phyloP scores from a whole-genome alignment of 1,284 basidiomycete genomes.

The Ganoderma boninense region DNA sequence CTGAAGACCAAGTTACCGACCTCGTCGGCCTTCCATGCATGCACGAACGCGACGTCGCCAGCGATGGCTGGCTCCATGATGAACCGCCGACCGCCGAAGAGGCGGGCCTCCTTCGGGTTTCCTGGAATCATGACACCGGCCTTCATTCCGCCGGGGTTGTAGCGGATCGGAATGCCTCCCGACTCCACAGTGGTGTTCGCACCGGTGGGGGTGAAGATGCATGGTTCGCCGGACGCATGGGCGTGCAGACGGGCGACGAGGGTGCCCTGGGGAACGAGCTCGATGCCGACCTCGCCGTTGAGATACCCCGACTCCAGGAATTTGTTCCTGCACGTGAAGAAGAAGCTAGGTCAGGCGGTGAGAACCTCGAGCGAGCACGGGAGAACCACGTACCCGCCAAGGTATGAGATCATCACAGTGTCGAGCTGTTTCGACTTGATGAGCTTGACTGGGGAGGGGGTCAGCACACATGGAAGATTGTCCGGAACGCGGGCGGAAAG shows the following conservation, averaged over 20 bases:
- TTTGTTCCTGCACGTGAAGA: constrained; percentile 64
- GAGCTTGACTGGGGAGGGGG: constrained; percentile 66
- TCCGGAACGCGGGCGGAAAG: constrained; percentile 12
- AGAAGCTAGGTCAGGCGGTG: constrained; percentile 8
- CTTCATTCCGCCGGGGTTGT: constrained; percentile 70
- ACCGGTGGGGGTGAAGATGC: constrained; percentile 94
- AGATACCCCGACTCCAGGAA: constrained; percentile 81
- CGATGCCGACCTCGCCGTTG: constrained; percentile 82
- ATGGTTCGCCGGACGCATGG: constrained; percentile 93
- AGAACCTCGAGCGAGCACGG: constrained; percentile 8
- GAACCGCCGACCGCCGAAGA: constrained; percentile 85
- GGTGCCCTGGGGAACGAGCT: constrained; percentile 91
- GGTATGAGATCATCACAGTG: constrained; percentile 88
- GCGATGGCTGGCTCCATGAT: constrained; percentile 88
- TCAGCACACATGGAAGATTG: constrained; percentile 23
- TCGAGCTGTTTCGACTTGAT: constrained; percentile 80
- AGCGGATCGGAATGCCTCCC: constrained; percentile 79
- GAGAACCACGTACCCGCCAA: constrained; percentile 66
- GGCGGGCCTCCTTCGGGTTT: constrained; percentile 80
- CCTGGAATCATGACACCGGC: constrained; percentile 74
- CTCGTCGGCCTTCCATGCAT: constrained; percentile 96
- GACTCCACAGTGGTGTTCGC: constrained; percentile 85
- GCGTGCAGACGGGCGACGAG: constrained; percentile 92
- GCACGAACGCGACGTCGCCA: constrained; percentile 89
- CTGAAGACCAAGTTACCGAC: constrained; percentile 87